These are phyloP conservation scores for Cydonia oblonga DNA, from an alignment of 331 rosid genomes.

Conservation along the genomic window DNA sequence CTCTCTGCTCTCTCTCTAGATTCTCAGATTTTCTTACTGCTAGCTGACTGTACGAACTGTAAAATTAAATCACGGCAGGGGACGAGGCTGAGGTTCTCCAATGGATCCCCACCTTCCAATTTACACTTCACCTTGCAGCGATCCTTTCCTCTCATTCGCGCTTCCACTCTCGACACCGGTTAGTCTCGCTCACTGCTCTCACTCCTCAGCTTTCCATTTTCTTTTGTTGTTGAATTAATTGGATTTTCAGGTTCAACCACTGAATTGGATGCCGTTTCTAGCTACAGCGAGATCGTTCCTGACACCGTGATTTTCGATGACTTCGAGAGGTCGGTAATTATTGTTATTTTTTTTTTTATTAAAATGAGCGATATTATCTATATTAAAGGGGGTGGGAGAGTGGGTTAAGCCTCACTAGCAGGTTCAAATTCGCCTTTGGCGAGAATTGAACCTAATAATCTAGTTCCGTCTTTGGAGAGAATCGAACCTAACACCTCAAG, in stretches of 20 bases:
- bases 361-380: no score
- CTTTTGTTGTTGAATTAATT: not conserved
- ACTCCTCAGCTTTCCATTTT: not conserved
- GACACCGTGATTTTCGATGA: conserved; percentile 98
- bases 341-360: no score
- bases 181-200: not conserved
- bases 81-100: conserved; percentile 24
- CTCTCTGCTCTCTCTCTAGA: not conserved
- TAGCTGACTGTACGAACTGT: not conserved
- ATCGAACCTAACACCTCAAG: no score
- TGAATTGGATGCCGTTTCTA: conserved; percentile 74
- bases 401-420: no score
- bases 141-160: conserved; percentile 37
- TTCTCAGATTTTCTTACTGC: not conserved
- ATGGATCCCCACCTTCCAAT: conserved; percentile 26
- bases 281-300: conserved; percentile 93
- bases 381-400: no score
- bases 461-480: no score
- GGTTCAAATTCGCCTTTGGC: no score
- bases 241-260: conserved; percentile 38
- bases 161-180: conserved; percentile 55
- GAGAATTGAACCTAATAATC: no score
- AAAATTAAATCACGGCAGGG: conserved; percentile 18
- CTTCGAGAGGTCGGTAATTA: conserved; percentile 42
- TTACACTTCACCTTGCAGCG: conserved; percentile 17